phyloP scores from a whole-genome alignment of 2,329 filamentous ascomycete species.

The Cladophialophora exuberans region DNA sequence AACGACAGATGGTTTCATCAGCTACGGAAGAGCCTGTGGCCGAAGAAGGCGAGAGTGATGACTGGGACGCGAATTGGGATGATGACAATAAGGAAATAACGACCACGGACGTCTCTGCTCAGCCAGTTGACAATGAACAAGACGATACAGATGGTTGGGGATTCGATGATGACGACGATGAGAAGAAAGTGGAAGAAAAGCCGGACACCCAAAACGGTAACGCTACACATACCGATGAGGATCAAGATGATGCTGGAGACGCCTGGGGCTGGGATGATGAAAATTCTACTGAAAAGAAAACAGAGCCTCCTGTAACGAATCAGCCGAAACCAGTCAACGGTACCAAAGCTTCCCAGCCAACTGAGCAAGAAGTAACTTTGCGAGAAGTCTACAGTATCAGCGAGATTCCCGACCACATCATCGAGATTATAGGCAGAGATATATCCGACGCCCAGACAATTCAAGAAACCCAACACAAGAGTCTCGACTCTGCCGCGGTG shows the following conservation, averaged over 20 bases:
- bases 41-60: slow-evolving; percentile 48
- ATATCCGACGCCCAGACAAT: slow-evolving; percentile 47
- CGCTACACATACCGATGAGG: too few relatives aligned
- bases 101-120: not conserved
- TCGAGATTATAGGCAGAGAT: slow-evolving; percentile 47
- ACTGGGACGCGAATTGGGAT: slow-evolving; percentile 82
- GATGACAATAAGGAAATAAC: slow-evolving; percentile 45
- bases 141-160: slow-evolving; percentile 54
- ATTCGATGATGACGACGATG: slow-evolving; percentile 47
- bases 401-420: slow-evolving; percentile 77
- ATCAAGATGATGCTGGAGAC: slow-evolving; percentile 57
- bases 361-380: slow-evolving; percentile 70
- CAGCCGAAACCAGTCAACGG: slow-evolving; percentile 18
- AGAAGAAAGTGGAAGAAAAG: slow-evolving; percentile 39
- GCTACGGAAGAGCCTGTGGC: slow-evolving; percentile 56
- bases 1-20: slow-evolving; percentile 76
- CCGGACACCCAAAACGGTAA: slow-evolving; percentile 38
- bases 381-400: slow-evolving; percentile 88
- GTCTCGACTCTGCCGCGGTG: slow-evolving; percentile 40
- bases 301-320: not conserved
- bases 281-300: slow-evolving; percentile 43
- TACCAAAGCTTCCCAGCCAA: not conserved
- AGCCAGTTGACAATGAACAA: slow-evolving; percentile 49
- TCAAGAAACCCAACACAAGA: slow-evolving; percentile 40
- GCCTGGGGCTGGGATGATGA: slow-evolving; percentile 89